Conservation (phyloP, 352 stramenopile genomes). For the Phytophthora colocasiae region DNA sequence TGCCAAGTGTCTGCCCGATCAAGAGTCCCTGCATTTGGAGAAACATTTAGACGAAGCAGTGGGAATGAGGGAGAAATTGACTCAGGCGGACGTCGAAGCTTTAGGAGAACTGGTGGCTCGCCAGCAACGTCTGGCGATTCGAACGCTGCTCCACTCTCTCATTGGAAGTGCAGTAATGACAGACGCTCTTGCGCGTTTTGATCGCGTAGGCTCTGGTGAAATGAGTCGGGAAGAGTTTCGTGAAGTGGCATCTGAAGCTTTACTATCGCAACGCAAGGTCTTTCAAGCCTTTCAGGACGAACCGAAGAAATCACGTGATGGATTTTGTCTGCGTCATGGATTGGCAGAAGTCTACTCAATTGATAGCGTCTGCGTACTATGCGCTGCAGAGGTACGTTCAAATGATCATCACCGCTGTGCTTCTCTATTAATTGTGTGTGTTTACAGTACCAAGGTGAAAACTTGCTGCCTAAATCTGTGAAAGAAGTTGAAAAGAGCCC, state of each 20-base stretch:
- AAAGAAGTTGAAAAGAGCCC: too few relatives aligned
- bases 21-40: slow-evolving; percentile 5
- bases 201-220: slow-evolving; percentile 55
- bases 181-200: slow-evolving; percentile 55
- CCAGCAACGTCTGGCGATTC: slow-evolving; percentile 28
- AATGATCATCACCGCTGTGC: not conserved
- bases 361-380: slow-evolving; percentile 61
- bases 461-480: slow-evolving; percentile 3
- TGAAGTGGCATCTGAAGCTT: slow-evolving; percentile 44
- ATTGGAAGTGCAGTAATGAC: slow-evolving; percentile 52
- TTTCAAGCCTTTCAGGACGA: slow-evolving; percentile 48
- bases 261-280: slow-evolving; percentile 37
- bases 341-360: slow-evolving; percentile 43
- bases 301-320: slow-evolving; percentile 31
- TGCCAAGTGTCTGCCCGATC: slow-evolving; percentile 39
- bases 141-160: slow-evolving; percentile 46
- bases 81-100: slow-evolving; percentile 19
- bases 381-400: slow-evolving; percentile 50
- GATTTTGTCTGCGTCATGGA: slow-evolving; percentile 72
- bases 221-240: slow-evolving; percentile 78
- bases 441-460: slow-evolving; percentile 27
- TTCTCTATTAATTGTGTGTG: not conserved
- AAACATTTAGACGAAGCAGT: slow-evolving; percentile 25
- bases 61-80: slow-evolving; percentile 31
- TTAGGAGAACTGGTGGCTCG: slow-evolving; percentile 38